Base-by-base conservation (phyloP, 2,329 filamentous ascomycete species). In the Dryadomyces quercus-mongolicae region DNA sequence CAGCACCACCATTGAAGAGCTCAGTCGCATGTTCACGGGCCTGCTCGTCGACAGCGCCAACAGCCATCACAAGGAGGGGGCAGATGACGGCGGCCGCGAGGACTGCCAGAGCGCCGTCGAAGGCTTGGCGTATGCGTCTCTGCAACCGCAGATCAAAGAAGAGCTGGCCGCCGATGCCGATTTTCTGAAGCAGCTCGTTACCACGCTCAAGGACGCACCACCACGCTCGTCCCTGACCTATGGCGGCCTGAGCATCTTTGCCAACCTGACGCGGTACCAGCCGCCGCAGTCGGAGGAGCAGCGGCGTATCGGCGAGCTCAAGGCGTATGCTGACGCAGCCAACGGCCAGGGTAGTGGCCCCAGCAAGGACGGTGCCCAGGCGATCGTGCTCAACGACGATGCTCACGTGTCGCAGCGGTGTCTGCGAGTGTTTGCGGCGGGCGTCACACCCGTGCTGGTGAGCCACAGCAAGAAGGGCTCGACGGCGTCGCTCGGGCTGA, bases 271-370 rank as follows among this genome's bases (percentile, higher is more conserved):
- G 15, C 76, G 80, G 34, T 97, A 95, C 65, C 77, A 81, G 44
- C 90, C 90, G 7, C 74, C 74, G 8, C 74, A 91, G 44, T 85
- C 88, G 0, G 92, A 96, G 59, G 93, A 98, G 68, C 86, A 96
- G 63, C 93, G 92, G 71, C 89, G 88, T 64, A 88, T 98, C 72
- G 80, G 80, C 6, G 88, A 98, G 66, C 78, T 98, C 47, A 96
- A 95, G 72, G 88, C 90, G 2, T 98, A 97, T 63, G 93, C 93
- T 15, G 88, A 95, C 64, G 86, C 89, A 0, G 83, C 42, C 16
- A 44, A 44, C 84, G 5, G 90, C 88, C 63, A 79, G 80, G 57
- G 20, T 16, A 21, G 18, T 38, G 21, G 48, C 3, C 34, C 36
- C 4, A 16, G 13, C 42, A n/a, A 16, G 12, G 16, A 44, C 3